Evolutionary conservation across 177 flowering plant genomes (phyloP).

Genomic region (Vitis hybrid): DNA sequence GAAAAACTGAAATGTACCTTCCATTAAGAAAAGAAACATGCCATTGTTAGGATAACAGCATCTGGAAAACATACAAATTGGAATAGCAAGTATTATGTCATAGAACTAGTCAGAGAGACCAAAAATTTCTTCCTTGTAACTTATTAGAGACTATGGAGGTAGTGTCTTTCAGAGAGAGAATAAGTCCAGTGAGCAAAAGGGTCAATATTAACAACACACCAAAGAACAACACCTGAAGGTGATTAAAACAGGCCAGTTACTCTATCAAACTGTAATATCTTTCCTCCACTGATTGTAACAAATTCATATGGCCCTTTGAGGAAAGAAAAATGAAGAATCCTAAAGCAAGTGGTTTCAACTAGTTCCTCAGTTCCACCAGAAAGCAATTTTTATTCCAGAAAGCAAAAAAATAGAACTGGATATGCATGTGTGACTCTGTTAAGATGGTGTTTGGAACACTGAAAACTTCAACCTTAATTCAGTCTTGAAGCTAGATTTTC

Average conservation of each 20-base stretch:
- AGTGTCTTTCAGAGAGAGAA: not conserved
- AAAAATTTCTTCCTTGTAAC: not conserved
- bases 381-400: not conserved
- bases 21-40: constrained; percentile 14
- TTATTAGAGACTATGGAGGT: not conserved
- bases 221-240: not conserved
- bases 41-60: constrained; percentile 13
- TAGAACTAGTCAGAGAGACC: not conserved
- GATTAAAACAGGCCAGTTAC: too few species aligned
- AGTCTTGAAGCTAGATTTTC: too few species aligned
- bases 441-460: too few species aligned
- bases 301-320: too few species aligned
- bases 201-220: not conserved
- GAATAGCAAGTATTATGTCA: not conserved
- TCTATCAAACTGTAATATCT: too few species aligned
- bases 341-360: not conserved
- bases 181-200: not conserved
- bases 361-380: not conserved
- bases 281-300: too few species aligned
- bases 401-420: not conserved
- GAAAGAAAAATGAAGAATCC: not conserved
- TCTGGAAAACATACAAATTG: not conserved
- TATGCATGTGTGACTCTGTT: not conserved
- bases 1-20: constrained; percentile 76
- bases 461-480: too few species aligned